Evolutionary conservation across 305 asterid genomes (phyloP).

Genomic region (Solanum chacoense): DNA sequence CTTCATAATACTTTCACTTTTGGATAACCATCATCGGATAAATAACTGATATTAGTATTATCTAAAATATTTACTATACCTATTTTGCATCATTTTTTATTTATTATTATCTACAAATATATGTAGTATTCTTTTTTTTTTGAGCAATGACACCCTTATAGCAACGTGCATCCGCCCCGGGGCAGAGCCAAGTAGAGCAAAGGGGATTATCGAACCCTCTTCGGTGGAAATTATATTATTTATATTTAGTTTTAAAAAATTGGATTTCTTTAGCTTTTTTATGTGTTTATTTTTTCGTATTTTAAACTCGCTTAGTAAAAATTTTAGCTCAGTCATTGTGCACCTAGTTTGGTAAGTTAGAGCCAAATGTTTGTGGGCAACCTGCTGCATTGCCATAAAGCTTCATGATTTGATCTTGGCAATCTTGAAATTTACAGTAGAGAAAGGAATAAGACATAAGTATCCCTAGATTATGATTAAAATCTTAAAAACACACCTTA

Average conservation of each 20-base stretch:
- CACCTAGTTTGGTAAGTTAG: neutral
- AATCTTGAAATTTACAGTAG: neutral
- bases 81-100: neutral
- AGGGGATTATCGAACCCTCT: neutral
- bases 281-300: rapidly evolving
- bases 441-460: neutral
- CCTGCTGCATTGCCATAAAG: neutral
- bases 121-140: neutral
- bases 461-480: too few species aligned
- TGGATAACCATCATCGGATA: neutral
- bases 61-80: neutral
- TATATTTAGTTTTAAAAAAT: neutral
- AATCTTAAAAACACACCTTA: too few species aligned
- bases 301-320: neutral
- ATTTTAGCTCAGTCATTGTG: rapidly evolving
- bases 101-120: neutral
- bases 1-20: neutral
- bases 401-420: neutral
- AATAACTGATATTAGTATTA: neutral
- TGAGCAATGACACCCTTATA: neutral
- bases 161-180: neutral
- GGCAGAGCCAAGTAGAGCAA: neutral
- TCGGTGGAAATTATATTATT: neutral
- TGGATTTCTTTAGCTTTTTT: rapidly evolving
- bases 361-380: neutral